These are phyloP conservation scores for Solanum dulcamara DNA, from an alignment of 257 asterid genomes.

Conservation along the genomic window DNA sequence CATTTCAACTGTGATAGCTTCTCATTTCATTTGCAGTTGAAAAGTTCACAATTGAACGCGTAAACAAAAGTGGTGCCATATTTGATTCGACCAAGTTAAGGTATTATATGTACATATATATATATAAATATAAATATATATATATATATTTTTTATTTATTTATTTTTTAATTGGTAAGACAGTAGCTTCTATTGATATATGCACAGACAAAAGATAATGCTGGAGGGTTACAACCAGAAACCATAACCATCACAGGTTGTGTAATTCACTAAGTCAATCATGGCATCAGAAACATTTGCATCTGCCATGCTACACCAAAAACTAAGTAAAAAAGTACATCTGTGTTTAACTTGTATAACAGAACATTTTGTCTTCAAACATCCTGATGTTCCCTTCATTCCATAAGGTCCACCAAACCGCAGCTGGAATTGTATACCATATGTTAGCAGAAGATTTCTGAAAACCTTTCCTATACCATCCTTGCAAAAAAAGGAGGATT, in stretches of 20 bases:
- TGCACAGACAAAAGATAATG: not conserved
- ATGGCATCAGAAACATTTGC: not conserved
- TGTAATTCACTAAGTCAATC: not conserved
- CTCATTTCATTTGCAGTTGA: constrained; percentile 45
- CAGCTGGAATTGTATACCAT: not conserved
- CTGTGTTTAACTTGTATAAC: not conserved
- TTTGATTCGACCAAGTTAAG: constrained; percentile 83
- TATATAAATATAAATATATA: too few species aligned
- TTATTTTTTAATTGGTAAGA: not conserved
- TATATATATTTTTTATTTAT: too few species aligned
- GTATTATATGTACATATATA: constrained; percentile 14
- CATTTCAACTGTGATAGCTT: not conserved
- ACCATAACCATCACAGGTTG: not conserved
- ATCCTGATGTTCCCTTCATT: not conserved
- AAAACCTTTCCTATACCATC: not conserved
- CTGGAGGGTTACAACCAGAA: not conserved
- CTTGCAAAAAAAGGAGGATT: not conserved
- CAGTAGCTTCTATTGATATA: not conserved
- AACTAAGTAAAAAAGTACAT: not conserved
- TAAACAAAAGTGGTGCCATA: constrained; percentile 86
- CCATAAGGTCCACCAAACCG: not conserved
- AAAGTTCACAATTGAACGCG: constrained; percentile 84
- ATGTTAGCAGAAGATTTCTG: not conserved
- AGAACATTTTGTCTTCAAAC: not conserved
- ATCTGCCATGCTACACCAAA: not conserved